Evolutionary conservation across 2,329 filamentous ascomycete species (phyloP).

Genomic region (Coleophoma eucalyptorum): DNA sequence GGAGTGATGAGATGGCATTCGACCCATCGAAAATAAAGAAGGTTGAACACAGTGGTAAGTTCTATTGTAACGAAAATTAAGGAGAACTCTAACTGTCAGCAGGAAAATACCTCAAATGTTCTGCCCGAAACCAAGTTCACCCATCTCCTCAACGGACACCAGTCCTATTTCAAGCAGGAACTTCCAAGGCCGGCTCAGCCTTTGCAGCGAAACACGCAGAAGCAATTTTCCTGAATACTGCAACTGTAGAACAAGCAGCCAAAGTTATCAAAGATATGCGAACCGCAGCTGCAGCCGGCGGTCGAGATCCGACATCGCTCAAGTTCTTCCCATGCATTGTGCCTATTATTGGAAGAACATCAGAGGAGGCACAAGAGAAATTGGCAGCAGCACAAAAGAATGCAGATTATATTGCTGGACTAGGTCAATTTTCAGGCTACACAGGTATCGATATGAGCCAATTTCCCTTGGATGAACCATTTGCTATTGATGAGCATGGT

Average conservation of each 20-base stretch:
- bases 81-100: conserved; percentile 21
- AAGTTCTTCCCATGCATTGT: conserved; percentile 54
- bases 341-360: conserved; percentile 44
- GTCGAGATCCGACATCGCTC: conserved; percentile 54
- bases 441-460: conserved; percentile 33
- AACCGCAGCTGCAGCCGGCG: conserved; percentile 41
- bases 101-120: conserved; percentile 57
- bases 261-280: conserved; percentile 61
- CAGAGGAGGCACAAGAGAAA: conserved; percentile 62
- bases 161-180: conserved; percentile 65
- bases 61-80: conserved; percentile 49
- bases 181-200: conserved; percentile 58
- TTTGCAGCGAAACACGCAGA: conserved; percentile 69
- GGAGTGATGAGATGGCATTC: conserved; percentile 51
- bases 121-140: conserved; percentile 59
- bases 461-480: conserved; percentile 54
- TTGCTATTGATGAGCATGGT: conserved; percentile 20
- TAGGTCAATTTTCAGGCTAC: conserved; percentile 43
- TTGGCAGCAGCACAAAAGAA: conserved; percentile 45
- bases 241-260: conserved; percentile 55
- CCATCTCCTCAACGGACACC: conserved; percentile 65
- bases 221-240: conserved; percentile 63
- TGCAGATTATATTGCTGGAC: conserved; percentile 32
- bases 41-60: conserved; percentile 51
- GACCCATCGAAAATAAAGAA: conserved; percentile 51